These are phyloP conservation scores for Cylindrotheca closterium DNA, from an alignment of 108 stramenopile species.

Conservation along the genomic window DNA sequence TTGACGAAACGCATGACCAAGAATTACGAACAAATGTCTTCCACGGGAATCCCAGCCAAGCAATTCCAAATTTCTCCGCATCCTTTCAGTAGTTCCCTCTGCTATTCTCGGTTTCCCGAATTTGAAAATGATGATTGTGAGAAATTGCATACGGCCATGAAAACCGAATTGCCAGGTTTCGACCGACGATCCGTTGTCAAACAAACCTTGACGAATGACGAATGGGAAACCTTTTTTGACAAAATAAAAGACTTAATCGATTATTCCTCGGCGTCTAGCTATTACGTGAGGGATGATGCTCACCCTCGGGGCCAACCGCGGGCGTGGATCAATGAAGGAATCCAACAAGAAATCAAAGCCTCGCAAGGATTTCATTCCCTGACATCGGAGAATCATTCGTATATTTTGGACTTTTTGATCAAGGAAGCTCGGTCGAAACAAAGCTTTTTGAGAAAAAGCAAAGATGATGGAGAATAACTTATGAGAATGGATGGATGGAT, in stretches of 20 bases:
- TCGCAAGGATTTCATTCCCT: constrained; percentile 32
- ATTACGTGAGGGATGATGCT: not conserved
- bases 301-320: not conserved
- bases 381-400: constrained; percentile 31
- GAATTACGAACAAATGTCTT: constrained; percentile 3
- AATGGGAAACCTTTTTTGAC: not conserved
- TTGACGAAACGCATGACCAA: constrained; percentile 10
- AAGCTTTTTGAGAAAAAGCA: too few species aligned
- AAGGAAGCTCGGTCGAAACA: not conserved
- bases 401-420: constrained; percentile 30
- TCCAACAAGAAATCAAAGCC: constrained; percentile 31
- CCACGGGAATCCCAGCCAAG: constrained; percentile 1
- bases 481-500: too few species aligned
- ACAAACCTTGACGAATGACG: not conserved
- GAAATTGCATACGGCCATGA: constrained; percentile 3
- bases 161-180: constrained; percentile 4
- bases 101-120: constrained; percentile 25
- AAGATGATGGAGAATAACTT: too few species aligned
- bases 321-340: constrained; percentile 22
- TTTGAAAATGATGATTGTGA: constrained; percentile 6
- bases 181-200: constrained; percentile 10
- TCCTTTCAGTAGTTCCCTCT: constrained; percentile 29
- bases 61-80: constrained; percentile 15
- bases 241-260: not conserved
- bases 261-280: not conserved